Conservation (phyloP, 192 early-diverging fungal genomes). For the Mortierella antarctica region DNA sequence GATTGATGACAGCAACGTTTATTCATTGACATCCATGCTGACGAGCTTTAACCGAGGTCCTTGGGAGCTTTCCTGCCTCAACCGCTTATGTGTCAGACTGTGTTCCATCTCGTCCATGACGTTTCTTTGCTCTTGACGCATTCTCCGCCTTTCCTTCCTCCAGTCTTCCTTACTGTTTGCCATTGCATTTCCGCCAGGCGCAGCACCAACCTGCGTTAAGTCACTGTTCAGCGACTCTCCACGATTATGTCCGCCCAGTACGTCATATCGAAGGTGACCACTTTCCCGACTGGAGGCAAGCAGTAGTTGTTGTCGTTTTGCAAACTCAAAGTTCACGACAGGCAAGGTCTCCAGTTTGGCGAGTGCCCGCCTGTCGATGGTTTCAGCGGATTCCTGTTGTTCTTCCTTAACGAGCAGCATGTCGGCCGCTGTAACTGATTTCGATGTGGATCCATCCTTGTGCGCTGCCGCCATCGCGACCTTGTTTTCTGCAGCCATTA, state of each 20-base stretch:
- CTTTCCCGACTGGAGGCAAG: constrained; percentile 13
- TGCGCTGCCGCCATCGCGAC: constrained; percentile 48
- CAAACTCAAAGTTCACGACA: constrained; percentile 46
- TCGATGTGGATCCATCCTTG: constrained; percentile 27
- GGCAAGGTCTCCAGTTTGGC: constrained; percentile 34
- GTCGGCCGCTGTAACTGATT: constrained; percentile 11
- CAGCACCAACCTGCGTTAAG: neutral
- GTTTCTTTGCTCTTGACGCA: constrained; percentile 24
- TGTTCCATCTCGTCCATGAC: constrained; percentile 34
- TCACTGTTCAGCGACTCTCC: constrained; percentile 10
- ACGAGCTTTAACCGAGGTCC: constrained; percentile 18
- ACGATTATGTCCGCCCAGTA: constrained; percentile 10
- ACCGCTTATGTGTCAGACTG: constrained; percentile 27
- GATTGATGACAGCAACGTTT: neutral
- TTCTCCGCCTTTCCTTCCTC: constrained; percentile 36
- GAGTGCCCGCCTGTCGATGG: constrained; percentile 12
- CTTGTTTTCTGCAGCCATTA: constrained; percentile 56
- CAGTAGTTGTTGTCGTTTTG: constrained; percentile 30
- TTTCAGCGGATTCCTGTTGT: constrained; percentile 14
- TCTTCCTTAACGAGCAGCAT: constrained; percentile 33
- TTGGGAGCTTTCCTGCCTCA: constrained; percentile 27
- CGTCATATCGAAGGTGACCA: constrained; percentile 6
- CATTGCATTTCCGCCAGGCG: neutral
- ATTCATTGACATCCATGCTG: constrained; percentile 43
- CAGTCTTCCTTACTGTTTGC: constrained; percentile 21